A percentile compares a stretch with the other conserved stretches of the same genome.
Evolutionary conservation across 805 yeast species (phyloP).

Genomic region (Wickerhamomyces canadensis): DNA sequence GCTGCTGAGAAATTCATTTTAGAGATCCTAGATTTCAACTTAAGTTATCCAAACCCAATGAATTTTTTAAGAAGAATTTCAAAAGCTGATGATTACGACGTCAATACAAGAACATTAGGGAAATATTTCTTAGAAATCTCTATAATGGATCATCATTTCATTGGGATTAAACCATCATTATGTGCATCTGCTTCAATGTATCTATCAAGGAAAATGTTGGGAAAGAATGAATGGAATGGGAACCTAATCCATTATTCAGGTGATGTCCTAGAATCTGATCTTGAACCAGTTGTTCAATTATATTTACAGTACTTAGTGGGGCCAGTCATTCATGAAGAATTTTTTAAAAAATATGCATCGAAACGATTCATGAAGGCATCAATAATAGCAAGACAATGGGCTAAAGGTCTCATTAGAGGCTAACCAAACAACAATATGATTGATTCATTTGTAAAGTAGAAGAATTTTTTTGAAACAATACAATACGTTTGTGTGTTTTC

Average conservation of each 20-base stretch:
- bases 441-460: not conserved
- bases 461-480: no score
- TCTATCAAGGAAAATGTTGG: conserved; percentile 71
- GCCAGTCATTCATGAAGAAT: conserved; percentile 87
- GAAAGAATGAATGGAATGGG: conserved; percentile 72
- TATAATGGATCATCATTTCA: conserved; percentile 70
- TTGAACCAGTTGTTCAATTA: conserved; percentile 67
- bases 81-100: conserved; percentile 90
- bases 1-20: conserved; percentile 81
- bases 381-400: conserved; percentile 78
- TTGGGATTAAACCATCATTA: conserved; percentile 73
- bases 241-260: conserved; percentile 90
- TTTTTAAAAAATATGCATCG: conserved; percentile 88
- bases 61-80: conserved; percentile 87
- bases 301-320: conserved; percentile 71
- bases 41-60: conserved; percentile 90
- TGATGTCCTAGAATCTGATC: conserved; percentile 70
- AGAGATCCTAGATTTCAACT: conserved; percentile 66
- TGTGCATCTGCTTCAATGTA: conserved; percentile 91
- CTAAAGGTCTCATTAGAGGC: conserved; percentile 40
- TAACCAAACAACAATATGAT: no score
- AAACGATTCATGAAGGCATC: conserved; percentile 85
- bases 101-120: conserved; percentile 84
- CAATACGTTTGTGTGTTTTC: no score
- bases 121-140: conserved; percentile 81